Evolutionary conservation across 2,329 filamentous ascomycete genomes (phyloP).

Genomic region (Penicillium sp.): DNA sequence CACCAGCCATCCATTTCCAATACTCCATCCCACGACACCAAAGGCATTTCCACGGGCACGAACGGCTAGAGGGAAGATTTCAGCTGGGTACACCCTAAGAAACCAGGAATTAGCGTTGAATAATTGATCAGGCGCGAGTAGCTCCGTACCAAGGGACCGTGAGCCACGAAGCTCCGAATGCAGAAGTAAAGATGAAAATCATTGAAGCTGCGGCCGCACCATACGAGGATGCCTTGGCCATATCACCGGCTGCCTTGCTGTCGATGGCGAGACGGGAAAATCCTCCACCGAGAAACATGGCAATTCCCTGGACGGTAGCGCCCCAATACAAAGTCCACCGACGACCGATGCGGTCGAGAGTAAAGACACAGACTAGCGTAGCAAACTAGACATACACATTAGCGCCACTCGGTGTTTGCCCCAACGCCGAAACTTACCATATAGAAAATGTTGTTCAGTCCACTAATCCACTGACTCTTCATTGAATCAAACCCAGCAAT

Average conservation of each 20-base stretch:
- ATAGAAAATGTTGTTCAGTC: constrained; percentile 56
- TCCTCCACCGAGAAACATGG: constrained; percentile 65
- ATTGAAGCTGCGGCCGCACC: constrained; percentile 67
- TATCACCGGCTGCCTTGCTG: constrained; percentile 47
- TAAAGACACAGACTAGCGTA: constrained; percentile 68
- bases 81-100: constrained; percentile 59
- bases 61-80: constrained; percentile 70
- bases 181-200: constrained; percentile 66
- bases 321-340: constrained; percentile 70
- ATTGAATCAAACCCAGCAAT: constrained; percentile 63
- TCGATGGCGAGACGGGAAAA: constrained; percentile 56
- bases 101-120: background rate
- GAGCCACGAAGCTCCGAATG: constrained; percentile 64
- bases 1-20: constrained; percentile 67
- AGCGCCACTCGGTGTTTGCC: background rate
- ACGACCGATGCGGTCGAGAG: constrained; percentile 65
- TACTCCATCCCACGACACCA: constrained; percentile 73
- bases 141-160: constrained; percentile 50
- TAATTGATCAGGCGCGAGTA: rapidly evolving
- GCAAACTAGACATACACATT: constrained; percentile 48
- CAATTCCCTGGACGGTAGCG: constrained; percentile 60
- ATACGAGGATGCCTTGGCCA: constrained; percentile 49
- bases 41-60: constrained; percentile 72
- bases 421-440: constrained; percentile 41
- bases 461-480: constrained; percentile 64